Base-by-base conservation (phyloP, 768 basidiomycete species). In the Termitomyces sp. region DNA sequence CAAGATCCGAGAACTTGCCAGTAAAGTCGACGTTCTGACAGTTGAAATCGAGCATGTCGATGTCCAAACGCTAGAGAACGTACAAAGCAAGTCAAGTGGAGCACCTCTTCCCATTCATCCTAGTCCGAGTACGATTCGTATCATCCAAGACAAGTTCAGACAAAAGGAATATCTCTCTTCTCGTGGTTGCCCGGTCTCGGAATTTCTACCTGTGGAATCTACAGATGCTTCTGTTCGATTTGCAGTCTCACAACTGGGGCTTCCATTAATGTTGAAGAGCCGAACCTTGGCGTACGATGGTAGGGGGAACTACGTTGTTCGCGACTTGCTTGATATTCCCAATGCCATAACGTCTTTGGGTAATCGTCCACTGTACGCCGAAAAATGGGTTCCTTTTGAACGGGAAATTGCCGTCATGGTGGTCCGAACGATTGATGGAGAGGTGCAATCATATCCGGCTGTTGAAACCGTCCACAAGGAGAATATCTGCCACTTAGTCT, bases 41-140 rank as follows among this genome's bases (percentile, higher is more conserved):
- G 86, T 96, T 53, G 96, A 99, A 77, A 98, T 98, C 35, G 96
- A 99, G 72, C 97, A 99, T 66, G 93, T 99, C 60, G 84, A 96
- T 61, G 91, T 81, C 12, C 75, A 75, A 22, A 83, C 90, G 0
- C 77, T 99, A 10, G 82, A 87, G 51, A 80, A 85, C 52, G 75
- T 90, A 2, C 75, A 82, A 62, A 70, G 63, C 18, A 53, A 58
- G 36, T 67, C 63, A 53, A 65, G 69, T 54, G 68, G 58, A 13
- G 71, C 69, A 13, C 54, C 61, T 14, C 61, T 80, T 10, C 68
- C 61, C 77, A 80, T 88, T 28, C 90, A 92, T 69, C 97, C 96
- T 0, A 82, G 80, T 58, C 92, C 95, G 0, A 72, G 74, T 35
- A 95, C 94, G 4, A 87, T 99, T 68, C 78, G 82, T 45, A 77